A percentile compares a stretch with the other conserved stretches of the same genome.
Evolutionary conservation across 139 green algal species (phyloP).

Genomic region (Astrephomene gubernaculifera): DNA sequence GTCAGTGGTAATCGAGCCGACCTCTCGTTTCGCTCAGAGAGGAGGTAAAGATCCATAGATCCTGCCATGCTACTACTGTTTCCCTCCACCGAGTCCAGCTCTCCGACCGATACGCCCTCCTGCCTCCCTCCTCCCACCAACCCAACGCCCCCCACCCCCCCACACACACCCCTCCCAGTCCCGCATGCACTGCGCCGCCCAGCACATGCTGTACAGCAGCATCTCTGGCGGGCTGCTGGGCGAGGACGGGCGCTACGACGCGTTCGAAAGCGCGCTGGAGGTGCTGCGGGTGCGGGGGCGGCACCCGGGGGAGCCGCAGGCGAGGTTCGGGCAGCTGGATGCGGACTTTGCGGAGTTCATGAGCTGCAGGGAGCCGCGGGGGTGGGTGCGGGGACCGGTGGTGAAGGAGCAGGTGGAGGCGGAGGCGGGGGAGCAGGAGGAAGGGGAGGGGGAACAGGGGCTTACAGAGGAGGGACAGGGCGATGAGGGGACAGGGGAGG

Average conservation of each 20-base stretch:
- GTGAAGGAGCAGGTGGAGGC: not conserved
- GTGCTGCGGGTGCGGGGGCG: slow-evolving; percentile 7
- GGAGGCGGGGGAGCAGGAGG: not conserved
- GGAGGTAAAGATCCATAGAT: no score
- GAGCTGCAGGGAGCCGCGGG: not conserved
- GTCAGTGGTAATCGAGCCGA: no score
- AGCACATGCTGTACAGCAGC: slow-evolving; percentile 48
- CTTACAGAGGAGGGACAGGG: not conserved
- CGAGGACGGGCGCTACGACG: slow-evolving; percentile 50
- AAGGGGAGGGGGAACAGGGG: not conserved
- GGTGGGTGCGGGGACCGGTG: not conserved
- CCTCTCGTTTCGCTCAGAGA: no score
- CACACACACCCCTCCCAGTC: slow-evolving; percentile 8
- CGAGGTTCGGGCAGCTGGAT: not conserved
- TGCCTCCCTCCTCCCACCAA: not conserved
- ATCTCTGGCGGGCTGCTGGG: slow-evolving; percentile 41
- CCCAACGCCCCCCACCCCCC: not conserved
- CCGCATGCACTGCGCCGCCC: slow-evolving; percentile 40
- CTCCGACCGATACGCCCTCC: no score
- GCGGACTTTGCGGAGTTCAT: slow-evolving; percentile 28
- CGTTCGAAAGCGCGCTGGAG: slow-evolving; percentile 45
- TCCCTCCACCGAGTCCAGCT: no score
- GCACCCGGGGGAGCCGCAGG: slow-evolving; percentile 5
- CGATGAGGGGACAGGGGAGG: no score
- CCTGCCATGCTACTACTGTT: no score